phyloP scores from a whole-genome alignment of 1,284 basidiomycete species.

The Pseudozyma pruni region DNA sequence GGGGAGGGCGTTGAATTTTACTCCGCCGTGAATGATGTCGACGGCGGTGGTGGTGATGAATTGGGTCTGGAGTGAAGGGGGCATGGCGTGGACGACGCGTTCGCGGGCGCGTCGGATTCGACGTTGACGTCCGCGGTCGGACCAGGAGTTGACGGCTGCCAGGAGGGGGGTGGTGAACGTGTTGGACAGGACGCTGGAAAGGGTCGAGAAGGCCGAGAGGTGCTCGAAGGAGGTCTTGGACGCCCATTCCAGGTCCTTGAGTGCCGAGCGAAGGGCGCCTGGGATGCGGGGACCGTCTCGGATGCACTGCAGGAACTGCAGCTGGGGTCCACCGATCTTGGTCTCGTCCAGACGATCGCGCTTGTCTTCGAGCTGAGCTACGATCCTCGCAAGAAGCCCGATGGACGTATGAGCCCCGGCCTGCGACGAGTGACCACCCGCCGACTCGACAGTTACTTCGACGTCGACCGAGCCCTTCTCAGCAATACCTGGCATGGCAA shows the following conservation, averaged over 20 bases:
- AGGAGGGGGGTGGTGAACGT: slow-evolving; percentile 23
- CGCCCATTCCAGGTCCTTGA: slow-evolving; percentile 63
- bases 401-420: slow-evolving; percentile 44
- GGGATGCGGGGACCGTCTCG: slow-evolving; percentile 72
- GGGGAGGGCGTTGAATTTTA: slow-evolving; percentile 76
- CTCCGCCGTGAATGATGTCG: slow-evolving; percentile 76
- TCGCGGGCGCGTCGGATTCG: slow-evolving; percentile 24
- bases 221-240: slow-evolving; percentile 37
- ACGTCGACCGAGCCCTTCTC: slow-evolving; percentile 75
- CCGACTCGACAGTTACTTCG: slow-evolving; percentile 63
- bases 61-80: slow-evolving; percentile 68
- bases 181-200: slow-evolving; percentile 29
- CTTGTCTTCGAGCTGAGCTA: slow-evolving; percentile 39
- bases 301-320: slow-evolving; percentile 71
- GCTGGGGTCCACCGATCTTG: slow-evolving; percentile 40
- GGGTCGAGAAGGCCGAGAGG: slow-evolving; percentile 14
- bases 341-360: slow-evolving; percentile 30
- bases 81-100: slow-evolving; percentile 25
- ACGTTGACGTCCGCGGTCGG: slow-evolving; percentile 32
- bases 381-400: slow-evolving; percentile 37
- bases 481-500: slow-evolving; percentile 71
- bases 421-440: slow-evolving; percentile 77
- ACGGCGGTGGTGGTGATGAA: slow-evolving; percentile 79
- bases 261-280: slow-evolving; percentile 68
- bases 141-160: slow-evolving; percentile 31